Base-by-base conservation (phyloP, 768 basidiomycete species). In the Punctularia strigosozonata region DNA sequence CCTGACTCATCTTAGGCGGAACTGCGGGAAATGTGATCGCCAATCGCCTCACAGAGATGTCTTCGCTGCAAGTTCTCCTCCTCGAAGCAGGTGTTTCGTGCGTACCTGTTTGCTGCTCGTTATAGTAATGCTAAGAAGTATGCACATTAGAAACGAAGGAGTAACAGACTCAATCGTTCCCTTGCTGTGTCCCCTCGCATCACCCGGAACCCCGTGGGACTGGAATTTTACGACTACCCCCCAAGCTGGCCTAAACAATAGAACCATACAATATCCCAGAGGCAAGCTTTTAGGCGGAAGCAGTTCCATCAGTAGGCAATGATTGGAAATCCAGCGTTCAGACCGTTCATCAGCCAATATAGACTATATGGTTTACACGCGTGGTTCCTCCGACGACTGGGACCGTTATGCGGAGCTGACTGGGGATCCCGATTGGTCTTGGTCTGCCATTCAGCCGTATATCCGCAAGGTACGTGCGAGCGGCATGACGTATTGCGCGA, bases 301-400 rank as follows among this genome's bases (percentile, higher is more conserved):
- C 23, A 48, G 31, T 22, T 38, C 45, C 4, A 39, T 43, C 25
- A 48, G 46, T 48, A 21, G 31, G 46, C 5, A 21, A 17, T 12
- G 34, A 28, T 20, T 13, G 21, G 20, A 22, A 23, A 10, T 12
- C 12, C 10, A 25, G 26, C 21, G 18, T 17, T 5, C 13, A 26
- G 8, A 22, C 19, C 26, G 3, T n/a, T n/a, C n/a, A n/a, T n/a
- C n/a, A n/a, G n/a, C n/a, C n/a, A n/a, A 8, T 14, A 12, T 25
- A 49, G 48, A 50, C 37, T 25, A 31, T 23, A 46, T 50, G 49
- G 19, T 42, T 15, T 50, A 46, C 36, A 41, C 42, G 22, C 46
- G 45, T 23, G 49, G 49, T 1, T 43, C 49, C 4, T 10, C 31
- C 10, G 49, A 50, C 6, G 47, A 50, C 36, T 50, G 20, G 8